phyloP scores from a whole-genome alignment of 75 land plant genomes.

The Larix kaempferi region DNA sequence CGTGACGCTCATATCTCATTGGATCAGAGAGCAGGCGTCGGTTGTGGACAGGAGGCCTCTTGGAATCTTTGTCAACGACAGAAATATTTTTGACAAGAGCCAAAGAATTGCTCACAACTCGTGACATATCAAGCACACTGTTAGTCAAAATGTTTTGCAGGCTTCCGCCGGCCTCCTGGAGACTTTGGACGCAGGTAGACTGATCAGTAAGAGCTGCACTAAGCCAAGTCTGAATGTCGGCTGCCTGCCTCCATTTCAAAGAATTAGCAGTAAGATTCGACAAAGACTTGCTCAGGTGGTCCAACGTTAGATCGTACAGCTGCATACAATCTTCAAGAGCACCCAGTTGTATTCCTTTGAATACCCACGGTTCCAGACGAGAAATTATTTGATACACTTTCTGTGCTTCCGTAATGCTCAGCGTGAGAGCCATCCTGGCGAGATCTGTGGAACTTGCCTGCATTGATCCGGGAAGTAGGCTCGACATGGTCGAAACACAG shows the following conservation, averaged over 20 bases:
- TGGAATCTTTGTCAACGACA: slow-evolving; percentile 10
- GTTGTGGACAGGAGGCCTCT: slow-evolving; percentile 10
- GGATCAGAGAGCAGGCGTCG: slow-evolving; percentile 7
- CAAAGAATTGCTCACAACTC: too few species aligned
- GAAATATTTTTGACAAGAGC: slow-evolving; percentile 6
- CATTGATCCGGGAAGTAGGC: neutral
- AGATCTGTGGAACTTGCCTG: neutral
- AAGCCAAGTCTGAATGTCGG: too few species aligned
- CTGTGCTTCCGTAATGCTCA: neutral
- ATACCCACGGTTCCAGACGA: neutral
- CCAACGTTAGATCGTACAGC: too few species aligned
- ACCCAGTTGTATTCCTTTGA: neutral
- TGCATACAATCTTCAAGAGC: slow-evolving; percentile 17
- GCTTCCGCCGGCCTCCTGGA: too few species aligned
- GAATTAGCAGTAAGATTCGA: too few species aligned
- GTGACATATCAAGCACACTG: too few species aligned
- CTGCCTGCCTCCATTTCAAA: too few species aligned
- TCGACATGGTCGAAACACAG: neutral
- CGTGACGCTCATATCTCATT: too few species aligned
- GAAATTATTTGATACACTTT: neutral
- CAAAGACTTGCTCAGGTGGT: too few species aligned
- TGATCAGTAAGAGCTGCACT: too few species aligned
- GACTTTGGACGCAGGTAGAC: too few species aligned
- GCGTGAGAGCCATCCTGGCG: neutral
- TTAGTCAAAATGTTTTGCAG: too few species aligned